Conservation (phyloP, 163 green algal species). For the Chlorella variabilis region DNA sequence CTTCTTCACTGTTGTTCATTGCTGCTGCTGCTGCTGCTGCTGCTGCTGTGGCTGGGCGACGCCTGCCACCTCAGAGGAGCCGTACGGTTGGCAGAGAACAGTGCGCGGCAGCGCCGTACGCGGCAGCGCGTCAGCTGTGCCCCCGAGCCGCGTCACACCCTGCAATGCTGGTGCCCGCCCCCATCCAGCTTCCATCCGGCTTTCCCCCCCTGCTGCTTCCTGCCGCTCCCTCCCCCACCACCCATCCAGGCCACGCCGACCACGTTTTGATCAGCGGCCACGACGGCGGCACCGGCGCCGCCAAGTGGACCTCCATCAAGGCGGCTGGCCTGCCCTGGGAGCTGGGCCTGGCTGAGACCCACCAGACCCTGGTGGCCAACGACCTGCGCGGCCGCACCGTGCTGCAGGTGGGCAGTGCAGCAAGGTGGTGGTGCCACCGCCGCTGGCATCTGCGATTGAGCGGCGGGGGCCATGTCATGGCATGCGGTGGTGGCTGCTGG, state of each 20-base stretch:
- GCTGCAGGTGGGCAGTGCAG: slow-evolving; percentile 85
- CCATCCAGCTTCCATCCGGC: no score
- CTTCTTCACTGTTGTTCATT: no score
- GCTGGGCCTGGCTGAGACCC: slow-evolving; percentile 93
- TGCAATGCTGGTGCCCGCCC: no score
- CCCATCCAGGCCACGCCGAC: slow-evolving; percentile 87
- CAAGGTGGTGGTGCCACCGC: neutral
- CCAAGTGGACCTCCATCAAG: slow-evolving; percentile 96
- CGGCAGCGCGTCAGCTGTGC: no score
- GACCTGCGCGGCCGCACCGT: slow-evolving; percentile 88
- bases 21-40: neutral
- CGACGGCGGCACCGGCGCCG: slow-evolving; percentile 92
- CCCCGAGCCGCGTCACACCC: no score
- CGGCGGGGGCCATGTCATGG: neutral
- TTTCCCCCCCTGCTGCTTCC: no score
- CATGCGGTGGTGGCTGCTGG: no score
- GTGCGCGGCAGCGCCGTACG: no score
- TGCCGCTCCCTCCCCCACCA: neutral
- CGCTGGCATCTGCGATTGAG: neutral
- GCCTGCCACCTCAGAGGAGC: no score
- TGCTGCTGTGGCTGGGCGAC: no score
- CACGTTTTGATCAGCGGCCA: slow-evolving; percentile 96
- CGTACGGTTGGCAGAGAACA: no score
- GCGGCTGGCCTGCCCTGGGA: slow-evolving; percentile 92
- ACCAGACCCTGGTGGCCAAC: slow-evolving; percentile 97